phyloP scores from a whole-genome alignment of 352 stramenopile species.

The Thraustochytrium striatum region DNA sequence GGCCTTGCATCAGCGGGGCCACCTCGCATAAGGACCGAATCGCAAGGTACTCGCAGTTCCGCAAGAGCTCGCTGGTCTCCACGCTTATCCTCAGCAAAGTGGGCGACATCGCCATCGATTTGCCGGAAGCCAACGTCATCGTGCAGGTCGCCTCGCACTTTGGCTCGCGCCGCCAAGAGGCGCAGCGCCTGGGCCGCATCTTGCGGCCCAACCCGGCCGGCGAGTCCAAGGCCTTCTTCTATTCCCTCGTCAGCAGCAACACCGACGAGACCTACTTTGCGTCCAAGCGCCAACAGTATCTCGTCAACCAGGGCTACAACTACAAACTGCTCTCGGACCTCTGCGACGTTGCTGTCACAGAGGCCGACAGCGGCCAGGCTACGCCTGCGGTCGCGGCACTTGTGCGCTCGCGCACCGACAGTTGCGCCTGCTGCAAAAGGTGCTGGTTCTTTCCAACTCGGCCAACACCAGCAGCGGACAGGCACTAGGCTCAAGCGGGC shows the following conservation, averaged over 20 bases:
- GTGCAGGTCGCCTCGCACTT: conserved; percentile 98
- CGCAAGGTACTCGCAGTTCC: conserved; percentile 36
- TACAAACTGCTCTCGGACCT: conserved; percentile 85
- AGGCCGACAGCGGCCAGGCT: neutral
- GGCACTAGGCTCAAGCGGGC: too few species aligned
- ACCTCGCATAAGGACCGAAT: conserved; percentile 42
- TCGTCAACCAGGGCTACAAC: conserved; percentile 99
- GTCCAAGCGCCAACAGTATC: conserved; percentile 97
- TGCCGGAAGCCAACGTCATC: conserved; percentile 99
- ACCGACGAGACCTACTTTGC: conserved; percentile 99
- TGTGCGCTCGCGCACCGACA: conserved; percentile 2
- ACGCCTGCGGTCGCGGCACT: neutral
- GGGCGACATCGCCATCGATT: conserved; percentile 97
- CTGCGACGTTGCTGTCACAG: neutral
- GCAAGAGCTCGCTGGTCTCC: neutral
- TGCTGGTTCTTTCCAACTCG: neutral
- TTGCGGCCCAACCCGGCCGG: conserved; percentile 83
- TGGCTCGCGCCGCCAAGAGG: conserved; percentile 95
- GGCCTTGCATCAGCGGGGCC: conserved; percentile 5
- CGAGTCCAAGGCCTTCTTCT: conserved; percentile 93
- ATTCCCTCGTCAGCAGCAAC: conserved; percentile 97
- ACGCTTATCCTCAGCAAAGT: conserved; percentile 87
- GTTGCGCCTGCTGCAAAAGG: neutral
- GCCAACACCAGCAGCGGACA: too few species aligned
- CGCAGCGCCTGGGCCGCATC: conserved; percentile 96